These are phyloP conservation scores for Annulohypoxylon maeteangense DNA, from an alignment of 495 filamentous ascomycete species.

Conservation along the genomic window DNA sequence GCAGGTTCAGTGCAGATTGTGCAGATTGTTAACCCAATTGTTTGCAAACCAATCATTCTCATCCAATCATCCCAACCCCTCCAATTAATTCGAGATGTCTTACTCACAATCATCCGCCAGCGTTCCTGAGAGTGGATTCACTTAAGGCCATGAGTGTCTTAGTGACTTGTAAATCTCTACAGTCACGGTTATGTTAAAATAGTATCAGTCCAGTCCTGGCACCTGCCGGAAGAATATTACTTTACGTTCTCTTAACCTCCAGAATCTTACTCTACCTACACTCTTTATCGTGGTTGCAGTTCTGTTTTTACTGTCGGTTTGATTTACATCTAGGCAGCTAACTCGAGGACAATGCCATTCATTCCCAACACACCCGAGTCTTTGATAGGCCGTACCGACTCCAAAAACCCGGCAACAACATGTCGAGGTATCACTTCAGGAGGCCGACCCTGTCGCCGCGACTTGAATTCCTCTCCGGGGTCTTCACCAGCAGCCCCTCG, in stretches of 20 bases:
- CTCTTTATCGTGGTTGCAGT: conserved; percentile 5
- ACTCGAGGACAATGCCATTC: conserved; percentile 69
- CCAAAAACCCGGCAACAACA: conserved; percentile 82
- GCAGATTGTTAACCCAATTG: neutral
- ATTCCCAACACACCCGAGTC: conserved; percentile 87
- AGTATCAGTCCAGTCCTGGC: conserved; percentile 3
- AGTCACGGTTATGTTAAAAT: conserved; percentile 15
- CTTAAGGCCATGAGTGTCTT: conserved; percentile 3
- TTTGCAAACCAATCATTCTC: neutral
- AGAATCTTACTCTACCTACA: neutral
- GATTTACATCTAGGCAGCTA: conserved; percentile 3
- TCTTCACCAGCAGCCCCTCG: conserved; percentile 44
- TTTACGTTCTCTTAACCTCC: neutral
- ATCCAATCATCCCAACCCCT: conserved; percentile 32
- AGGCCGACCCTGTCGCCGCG: conserved; percentile 82
- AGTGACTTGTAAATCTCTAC: conserved; percentile 3
- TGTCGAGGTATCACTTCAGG: conserved; percentile 84
- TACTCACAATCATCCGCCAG: neutral
- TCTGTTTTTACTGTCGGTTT: neutral
- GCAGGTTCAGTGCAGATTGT: neutral
- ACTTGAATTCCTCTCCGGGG: conserved; percentile 60
- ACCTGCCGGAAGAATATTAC: conserved; percentile 8
- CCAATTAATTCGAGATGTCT: conserved; percentile 21
- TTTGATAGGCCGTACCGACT: conserved; percentile 78
- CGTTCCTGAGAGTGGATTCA: conserved; percentile 3